phyloP scores from a whole-genome alignment of 1,284 basidiomycete species.

The Pseudozyma sp. region DNA sequence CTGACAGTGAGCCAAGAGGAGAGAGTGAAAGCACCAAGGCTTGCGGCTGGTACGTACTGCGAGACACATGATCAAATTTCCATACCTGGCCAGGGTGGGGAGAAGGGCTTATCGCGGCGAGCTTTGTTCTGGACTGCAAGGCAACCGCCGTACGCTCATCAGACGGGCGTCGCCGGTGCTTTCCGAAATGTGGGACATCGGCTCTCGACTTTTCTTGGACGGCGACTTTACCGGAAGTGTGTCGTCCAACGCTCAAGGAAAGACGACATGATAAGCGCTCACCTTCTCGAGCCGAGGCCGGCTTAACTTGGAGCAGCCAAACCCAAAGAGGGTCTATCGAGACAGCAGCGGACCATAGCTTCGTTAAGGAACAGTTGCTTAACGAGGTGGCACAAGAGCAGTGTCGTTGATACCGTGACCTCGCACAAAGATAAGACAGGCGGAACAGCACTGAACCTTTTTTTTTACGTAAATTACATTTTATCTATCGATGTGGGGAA shows the following conservation, averaged over 20 bases:
- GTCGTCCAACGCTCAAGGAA: background rate
- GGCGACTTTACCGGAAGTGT: background rate
- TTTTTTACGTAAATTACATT: background rate
- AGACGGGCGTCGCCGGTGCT: too few species aligned
- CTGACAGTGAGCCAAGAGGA: too few species aligned
- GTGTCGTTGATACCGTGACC: background rate
- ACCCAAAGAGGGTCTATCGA: background rate
- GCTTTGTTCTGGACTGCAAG: background rate
- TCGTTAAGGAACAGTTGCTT: constrained; percentile 7
- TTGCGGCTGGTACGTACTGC: too few species aligned
- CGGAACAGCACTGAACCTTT: background rate
- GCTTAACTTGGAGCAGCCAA: background rate
- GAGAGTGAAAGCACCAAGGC: too few species aligned
- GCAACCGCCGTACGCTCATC: too few species aligned
- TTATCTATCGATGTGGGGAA: background rate
- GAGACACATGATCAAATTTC: too few species aligned
- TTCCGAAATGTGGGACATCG: too few species aligned
- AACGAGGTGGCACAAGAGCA: constrained; percentile 5
- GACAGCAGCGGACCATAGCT: background rate
- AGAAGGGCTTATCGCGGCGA: background rate
- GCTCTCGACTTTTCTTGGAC: background rate
- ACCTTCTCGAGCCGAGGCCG: background rate
- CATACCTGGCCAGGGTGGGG: too few species aligned
- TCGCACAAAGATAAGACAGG: constrained; percentile 10
- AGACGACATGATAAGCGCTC: background rate